Percentiles rank a stretch among this genome's conserved stretches.
Conservation (phyloP, 2,329 filamentous ascomycete genomes). For the Trichothecium sympodiale region DNA sequence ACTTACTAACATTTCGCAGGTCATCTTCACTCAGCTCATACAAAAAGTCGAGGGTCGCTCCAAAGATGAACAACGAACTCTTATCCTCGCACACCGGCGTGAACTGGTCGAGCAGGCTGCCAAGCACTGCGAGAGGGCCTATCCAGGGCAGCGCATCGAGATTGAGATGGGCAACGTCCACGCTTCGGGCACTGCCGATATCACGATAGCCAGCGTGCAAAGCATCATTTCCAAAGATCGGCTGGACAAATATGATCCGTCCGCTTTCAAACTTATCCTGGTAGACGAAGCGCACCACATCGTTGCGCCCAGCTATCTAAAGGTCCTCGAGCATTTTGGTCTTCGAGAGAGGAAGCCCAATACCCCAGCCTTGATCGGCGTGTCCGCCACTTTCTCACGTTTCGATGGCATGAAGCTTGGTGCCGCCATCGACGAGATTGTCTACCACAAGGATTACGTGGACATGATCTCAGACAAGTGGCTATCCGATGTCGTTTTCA, state of each 20-base stretch:
- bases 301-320: constrained; percentile 70
- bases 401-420: constrained; percentile 79
- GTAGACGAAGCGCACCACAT: constrained; percentile 98
- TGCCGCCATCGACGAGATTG: constrained; percentile 83
- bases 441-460: constrained; percentile 73
- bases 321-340: constrained; percentile 67
- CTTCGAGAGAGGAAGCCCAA: constrained; percentile 36
- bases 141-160: constrained; percentile 72
- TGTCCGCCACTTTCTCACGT: constrained; percentile 70
- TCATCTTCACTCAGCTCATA: constrained; percentile 95
- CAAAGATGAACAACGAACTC: constrained; percentile 32
- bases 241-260: constrained; percentile 72
- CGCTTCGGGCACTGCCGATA: constrained; percentile 74
- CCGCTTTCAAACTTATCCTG: constrained; percentile 74
- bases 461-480: constrained; percentile 76
- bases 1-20: constrained; percentile 31
- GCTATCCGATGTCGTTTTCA: constrained; percentile 88
- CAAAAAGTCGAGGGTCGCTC: constrained; percentile 57
- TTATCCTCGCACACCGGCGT: constrained; percentile 84
- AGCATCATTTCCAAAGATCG: constrained; percentile 70
- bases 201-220: constrained; percentile 83
- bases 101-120: constrained; percentile 94
- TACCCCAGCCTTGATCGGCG: constrained; percentile 65
- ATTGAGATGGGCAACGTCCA: constrained; percentile 80
- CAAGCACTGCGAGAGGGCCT: constrained; percentile 67